Percentiles rank a stretch among this genome's conserved stretches.
Evolutionary conservation across 108 stramenopile genomes (phyloP).

Genomic region (Epithemia pelagica): DNA sequence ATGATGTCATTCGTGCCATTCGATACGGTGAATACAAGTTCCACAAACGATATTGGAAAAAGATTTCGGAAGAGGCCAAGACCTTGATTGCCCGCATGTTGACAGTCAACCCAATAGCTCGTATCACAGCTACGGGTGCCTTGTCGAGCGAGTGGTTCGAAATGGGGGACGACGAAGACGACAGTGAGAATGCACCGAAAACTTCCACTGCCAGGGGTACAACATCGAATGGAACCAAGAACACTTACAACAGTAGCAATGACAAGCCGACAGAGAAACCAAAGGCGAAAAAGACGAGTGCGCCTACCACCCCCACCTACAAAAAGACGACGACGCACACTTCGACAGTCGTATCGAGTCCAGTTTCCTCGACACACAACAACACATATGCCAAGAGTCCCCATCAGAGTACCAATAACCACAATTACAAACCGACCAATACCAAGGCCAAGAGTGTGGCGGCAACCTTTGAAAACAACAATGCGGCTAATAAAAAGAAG

Average conservation of each 20-base stretch:
- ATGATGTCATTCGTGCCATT: constrained; percentile 67
- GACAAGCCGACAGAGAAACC: neutral
- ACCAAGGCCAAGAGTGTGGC: neutral
- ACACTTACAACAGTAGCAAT: neutral
- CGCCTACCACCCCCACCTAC: no score
- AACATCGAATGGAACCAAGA: neutral
- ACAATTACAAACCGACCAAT: neutral
- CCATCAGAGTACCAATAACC: neutral
- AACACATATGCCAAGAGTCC: neutral
- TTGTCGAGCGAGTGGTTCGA: constrained; percentile 74
- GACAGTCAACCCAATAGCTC: constrained; percentile 64
- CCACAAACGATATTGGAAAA: constrained; percentile 72
- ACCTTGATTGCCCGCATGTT: constrained; percentile 77
- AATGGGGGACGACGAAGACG: constrained; percentile 10
- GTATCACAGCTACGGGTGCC: constrained; percentile 68
- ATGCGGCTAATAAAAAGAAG: neutral
- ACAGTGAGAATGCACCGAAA: neutral
- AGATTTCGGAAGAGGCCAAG: constrained; percentile 76
- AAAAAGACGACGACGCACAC: neutral
- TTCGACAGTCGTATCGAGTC: neutral
- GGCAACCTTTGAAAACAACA: neutral
- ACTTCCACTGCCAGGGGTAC: neutral
- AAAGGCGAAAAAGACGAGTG: neutral
- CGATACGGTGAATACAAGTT: constrained; percentile 81
- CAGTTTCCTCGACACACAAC: neutral